Conservation (phyloP, 2,329 filamentous ascomycete species). For the Fusarium sp. region DNA sequence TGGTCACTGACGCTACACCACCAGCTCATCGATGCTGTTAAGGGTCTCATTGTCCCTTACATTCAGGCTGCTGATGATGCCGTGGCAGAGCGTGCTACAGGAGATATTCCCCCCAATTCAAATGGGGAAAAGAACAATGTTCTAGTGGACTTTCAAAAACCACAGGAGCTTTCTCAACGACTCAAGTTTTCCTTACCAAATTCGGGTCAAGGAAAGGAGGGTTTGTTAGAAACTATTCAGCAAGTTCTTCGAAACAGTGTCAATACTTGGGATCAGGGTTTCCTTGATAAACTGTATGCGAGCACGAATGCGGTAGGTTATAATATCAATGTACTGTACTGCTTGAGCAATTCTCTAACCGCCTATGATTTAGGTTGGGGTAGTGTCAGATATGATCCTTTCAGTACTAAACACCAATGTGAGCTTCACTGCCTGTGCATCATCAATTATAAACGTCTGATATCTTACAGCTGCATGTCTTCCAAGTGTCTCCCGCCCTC, state of each 20-base stretch:
- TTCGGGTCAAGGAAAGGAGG: conserved; percentile 74
- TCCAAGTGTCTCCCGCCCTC: conserved; percentile 90
- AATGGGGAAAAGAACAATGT: conserved; percentile 62
- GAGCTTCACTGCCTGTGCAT: conserved; percentile 47
- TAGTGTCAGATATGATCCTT: conserved; percentile 86
- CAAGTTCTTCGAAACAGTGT: conserved; percentile 86
- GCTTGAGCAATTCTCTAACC: conserved; percentile 9
- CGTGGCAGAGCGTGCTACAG: conserved; percentile 62
- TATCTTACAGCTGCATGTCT: conserved; percentile 73
- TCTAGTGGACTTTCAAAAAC: conserved; percentile 73
- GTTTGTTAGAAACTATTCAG: conserved; percentile 77
- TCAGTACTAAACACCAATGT: conserved; percentile 91
- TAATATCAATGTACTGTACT: not conserved
- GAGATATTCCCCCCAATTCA: conserved; percentile 59
- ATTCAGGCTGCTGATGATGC: conserved; percentile 77
- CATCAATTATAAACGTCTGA: conserved; percentile 14
- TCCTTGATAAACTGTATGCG: conserved; percentile 95
- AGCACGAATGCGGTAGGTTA: conserved; percentile 80
- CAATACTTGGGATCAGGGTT: conserved; percentile 99
- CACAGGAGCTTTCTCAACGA: conserved; percentile 67
- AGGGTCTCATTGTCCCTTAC: conserved; percentile 76
- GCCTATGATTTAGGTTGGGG: conserved; percentile 70
- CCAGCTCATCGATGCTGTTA: conserved; percentile 76
- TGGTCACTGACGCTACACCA: conserved; percentile 38
- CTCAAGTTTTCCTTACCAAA: conserved; percentile 70